These are phyloP conservation scores for Saksenaea oblongispora DNA, from an alignment of 371 early-diverging fungal species.

Conservation along the genomic window DNA sequence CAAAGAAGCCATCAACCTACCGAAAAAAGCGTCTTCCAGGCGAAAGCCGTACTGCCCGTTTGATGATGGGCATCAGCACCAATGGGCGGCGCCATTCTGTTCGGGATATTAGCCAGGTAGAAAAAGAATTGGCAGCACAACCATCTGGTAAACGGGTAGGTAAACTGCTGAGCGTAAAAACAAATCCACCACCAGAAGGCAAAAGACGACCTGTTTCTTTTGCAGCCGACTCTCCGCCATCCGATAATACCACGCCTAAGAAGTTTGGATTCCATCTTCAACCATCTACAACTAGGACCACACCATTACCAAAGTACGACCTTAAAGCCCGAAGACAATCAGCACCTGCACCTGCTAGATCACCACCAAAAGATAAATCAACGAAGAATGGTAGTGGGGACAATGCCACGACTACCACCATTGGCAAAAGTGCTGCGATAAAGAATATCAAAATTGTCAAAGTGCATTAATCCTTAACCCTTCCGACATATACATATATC, in stretches of 20 bases:
- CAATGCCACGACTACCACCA: background rate
- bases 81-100: constrained; percentile 27
- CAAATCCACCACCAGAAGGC: background rate
- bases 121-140: constrained; percentile 3
- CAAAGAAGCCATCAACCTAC: constrained; percentile 21
- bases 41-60: constrained; percentile 41
- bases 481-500: background rate
- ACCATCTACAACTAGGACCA: constrained; percentile 15
- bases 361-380: background rate
- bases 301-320: constrained; percentile 15
- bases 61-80: constrained; percentile 49
- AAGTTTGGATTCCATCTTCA: constrained; percentile 9
- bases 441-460: constrained; percentile 31
- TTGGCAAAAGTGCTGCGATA: constrained; percentile 12
- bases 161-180: background rate
- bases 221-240: background rate
- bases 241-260: background rate
- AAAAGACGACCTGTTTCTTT: constrained; percentile 31
- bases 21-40: constrained; percentile 34
- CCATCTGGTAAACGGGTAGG: constrained; percentile 5
- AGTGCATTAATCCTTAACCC: constrained; percentile 25
- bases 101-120: constrained; percentile 13
- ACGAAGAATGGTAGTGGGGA: constrained; percentile 1
- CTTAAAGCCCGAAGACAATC: constrained; percentile 27
- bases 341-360: constrained; percentile 18